These are phyloP conservation scores for Novymonas esmeraldas DNA, from an alignment of 208 protist genomes.

Conservation along the genomic window DNA sequence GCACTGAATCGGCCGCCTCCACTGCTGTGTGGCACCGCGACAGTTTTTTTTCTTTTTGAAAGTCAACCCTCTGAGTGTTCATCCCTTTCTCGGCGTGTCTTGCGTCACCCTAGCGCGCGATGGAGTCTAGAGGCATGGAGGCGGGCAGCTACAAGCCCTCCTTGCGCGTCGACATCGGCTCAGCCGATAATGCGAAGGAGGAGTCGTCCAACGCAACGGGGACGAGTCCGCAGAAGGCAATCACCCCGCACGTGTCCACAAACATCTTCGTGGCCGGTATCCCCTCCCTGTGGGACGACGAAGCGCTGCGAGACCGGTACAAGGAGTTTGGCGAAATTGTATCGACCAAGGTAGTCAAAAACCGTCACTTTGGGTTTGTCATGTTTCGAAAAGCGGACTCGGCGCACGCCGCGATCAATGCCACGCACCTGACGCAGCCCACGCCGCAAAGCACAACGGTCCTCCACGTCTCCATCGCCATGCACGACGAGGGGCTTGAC, in stretches of 20 bases:
- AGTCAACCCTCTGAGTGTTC: too few relatives aligned
- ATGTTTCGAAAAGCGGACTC: constrained; percentile 85
- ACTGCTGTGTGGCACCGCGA: too few relatives aligned
- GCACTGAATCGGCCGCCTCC: too few relatives aligned
- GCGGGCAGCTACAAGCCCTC: constrained; percentile 63
- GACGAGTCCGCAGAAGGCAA: constrained; percentile 43
- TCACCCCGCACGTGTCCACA: constrained; percentile 83
- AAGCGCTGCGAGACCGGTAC: constrained; percentile 66
- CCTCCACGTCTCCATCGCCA: constrained; percentile 87
- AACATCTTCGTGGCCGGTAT: constrained; percentile 92
- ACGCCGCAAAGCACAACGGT: constrained; percentile 51
- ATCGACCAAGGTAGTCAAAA: constrained; percentile 81
- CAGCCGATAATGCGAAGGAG: constrained; percentile 29
- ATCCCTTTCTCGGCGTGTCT: too few relatives aligned
- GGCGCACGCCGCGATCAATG: constrained; percentile 88
- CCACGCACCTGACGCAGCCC: constrained; percentile 76
- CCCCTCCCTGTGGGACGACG: constrained; percentile 79
- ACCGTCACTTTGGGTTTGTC: constrained; percentile 89
- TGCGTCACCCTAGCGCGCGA: neutral
- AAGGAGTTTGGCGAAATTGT: constrained; percentile 84
- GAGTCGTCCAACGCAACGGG: constrained; percentile 10
- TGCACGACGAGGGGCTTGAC: constrained; percentile 92
- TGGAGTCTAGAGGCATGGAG: constrained; percentile 19
- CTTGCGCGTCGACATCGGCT: constrained; percentile 68
- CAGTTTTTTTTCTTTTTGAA: too few relatives aligned